Percentiles rank a stretch among this genome's conserved stretches.
phyloP scores from a whole-genome alignment of 352 stramenopile species.

The Phytophthora citrophthora region DNA sequence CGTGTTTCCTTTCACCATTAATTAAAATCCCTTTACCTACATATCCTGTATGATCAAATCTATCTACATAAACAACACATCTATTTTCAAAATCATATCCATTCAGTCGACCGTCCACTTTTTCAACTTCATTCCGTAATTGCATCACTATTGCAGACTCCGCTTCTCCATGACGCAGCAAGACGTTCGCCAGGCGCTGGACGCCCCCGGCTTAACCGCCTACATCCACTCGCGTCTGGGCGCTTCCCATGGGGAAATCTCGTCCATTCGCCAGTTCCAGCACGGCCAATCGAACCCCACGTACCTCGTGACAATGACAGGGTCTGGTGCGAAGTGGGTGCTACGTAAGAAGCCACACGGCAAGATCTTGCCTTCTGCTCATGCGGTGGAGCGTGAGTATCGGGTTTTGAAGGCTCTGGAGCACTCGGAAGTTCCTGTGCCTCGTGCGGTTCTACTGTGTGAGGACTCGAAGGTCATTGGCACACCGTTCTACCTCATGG shows the following conservation, averaged over 20 bases:
- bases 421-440: conserved; percentile 70
- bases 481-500: conserved; percentile 87
- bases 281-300: conserved; percentile 91
- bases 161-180: conserved; percentile 43
- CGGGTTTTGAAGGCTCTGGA: conserved; percentile 71
- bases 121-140: conserved; percentile 23
- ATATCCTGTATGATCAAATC: background rate
- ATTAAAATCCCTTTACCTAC: background rate
- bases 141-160: conserved; percentile 1
- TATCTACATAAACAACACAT: background rate
- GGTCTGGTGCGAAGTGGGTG: conserved; percentile 67
- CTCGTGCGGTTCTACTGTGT: conserved; percentile 71
- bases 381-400: conserved; percentile 85
- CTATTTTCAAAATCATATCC: background rate
- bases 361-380: conserved; percentile 78
- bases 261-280: conserved; percentile 79
- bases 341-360: conserved; percentile 87
- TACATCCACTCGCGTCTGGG: conserved; percentile 63
- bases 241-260: conserved; percentile 56
- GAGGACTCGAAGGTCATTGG: conserved; percentile 65
- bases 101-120: background rate
- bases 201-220: conserved; percentile 49
- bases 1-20: background rate
- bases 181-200: conserved; percentile 63
- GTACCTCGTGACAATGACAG: conserved; percentile 75